phyloP scores from a whole-genome alignment of 768 basidiomycete species.

The Boletus sensibilis region DNA sequence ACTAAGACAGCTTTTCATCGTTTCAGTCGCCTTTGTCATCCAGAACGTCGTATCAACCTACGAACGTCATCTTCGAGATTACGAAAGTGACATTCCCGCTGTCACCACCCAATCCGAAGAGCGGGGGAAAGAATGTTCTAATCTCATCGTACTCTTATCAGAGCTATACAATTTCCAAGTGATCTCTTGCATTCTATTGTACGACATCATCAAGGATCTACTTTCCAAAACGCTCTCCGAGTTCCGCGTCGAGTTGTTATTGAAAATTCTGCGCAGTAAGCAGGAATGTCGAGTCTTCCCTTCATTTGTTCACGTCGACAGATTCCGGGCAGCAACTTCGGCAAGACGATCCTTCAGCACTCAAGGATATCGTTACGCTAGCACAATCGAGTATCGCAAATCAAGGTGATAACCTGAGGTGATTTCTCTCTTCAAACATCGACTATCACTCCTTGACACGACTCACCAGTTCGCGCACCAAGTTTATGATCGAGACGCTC shows the following conservation, averaged over 20 bases:
- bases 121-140: slow-evolving; percentile 83
- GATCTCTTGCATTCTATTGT: slow-evolving; percentile 83
- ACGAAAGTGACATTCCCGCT: slow-evolving; percentile 16
- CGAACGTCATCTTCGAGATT: slow-evolving; percentile 51
- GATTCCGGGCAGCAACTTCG: slow-evolving; percentile 92
- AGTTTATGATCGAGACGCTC: slow-evolving; percentile 95
- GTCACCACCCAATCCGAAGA: slow-evolving; percentile 32
- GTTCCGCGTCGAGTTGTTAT: slow-evolving; percentile 79
- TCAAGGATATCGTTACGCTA: slow-evolving; percentile 87
- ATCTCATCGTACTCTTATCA: slow-evolving; percentile 82
- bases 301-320: slow-evolving; percentile 34
- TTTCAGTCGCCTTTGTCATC: slow-evolving; percentile 76
- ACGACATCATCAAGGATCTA: slow-evolving; percentile 81
- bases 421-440: not conserved
- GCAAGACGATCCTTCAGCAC: slow-evolving; percentile 85
- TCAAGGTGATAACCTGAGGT: slow-evolving; percentile 55
- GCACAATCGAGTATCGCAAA: slow-evolving; percentile 70
- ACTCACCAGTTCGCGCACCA: slow-evolving; percentile 71
- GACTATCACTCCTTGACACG: not conserved
- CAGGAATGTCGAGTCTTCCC: not conserved
- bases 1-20: not conserved
- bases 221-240: slow-evolving; percentile 67
- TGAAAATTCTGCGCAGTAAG: slow-evolving; percentile 82
- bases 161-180: slow-evolving; percentile 98
- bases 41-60: slow-evolving; percentile 70